phyloP scores from a whole-genome alignment of 2,329 filamentous ascomycete species.

The Aciculosporium take region DNA sequence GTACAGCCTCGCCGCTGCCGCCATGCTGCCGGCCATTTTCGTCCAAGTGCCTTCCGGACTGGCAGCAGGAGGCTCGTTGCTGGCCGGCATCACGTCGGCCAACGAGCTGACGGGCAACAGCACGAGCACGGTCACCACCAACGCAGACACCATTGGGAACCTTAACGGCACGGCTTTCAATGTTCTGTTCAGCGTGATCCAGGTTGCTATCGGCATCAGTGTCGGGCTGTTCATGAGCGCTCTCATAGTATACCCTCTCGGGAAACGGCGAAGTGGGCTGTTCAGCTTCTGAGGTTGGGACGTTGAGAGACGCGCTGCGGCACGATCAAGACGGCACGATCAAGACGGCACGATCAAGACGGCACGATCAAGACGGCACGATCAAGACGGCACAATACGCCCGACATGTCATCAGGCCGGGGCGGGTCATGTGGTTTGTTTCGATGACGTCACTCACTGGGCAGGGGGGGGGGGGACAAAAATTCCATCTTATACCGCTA shows the following conservation, averaged over 20 bases:
- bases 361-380: background rate
- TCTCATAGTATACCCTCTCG: conserved; percentile 39
- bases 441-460: too few relatives aligned
- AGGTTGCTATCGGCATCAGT: conserved; percentile 48
- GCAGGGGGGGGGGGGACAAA: too few relatives aligned
- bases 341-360: too few relatives aligned
- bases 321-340: too few relatives aligned
- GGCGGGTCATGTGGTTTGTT: background rate
- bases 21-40: conserved; percentile 79
- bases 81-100: conserved; percentile 43
- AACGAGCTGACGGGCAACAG: conserved; percentile 36
- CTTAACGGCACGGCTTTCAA: conserved; percentile 35
- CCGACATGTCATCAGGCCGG: background rate
- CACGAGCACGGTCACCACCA: conserved; percentile 8
- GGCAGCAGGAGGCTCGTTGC: conserved; percentile 43
- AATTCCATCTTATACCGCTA: too few relatives aligned
- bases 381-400: background rate
- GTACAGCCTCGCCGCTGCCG: conserved; percentile 69
- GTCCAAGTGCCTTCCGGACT: conserved; percentile 50
- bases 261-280: conserved; percentile 42
- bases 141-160: conserved; percentile 11
- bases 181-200: conserved; percentile 42
- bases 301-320: background rate
- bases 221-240: conserved; percentile 44
- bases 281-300: conserved; percentile 32